A percentile compares a stretch with the other conserved stretches of the same genome.
Evolutionary conservation across 768 basidiomycete species (phyloP).

Genomic region (Suillus hirtellus): DNA sequence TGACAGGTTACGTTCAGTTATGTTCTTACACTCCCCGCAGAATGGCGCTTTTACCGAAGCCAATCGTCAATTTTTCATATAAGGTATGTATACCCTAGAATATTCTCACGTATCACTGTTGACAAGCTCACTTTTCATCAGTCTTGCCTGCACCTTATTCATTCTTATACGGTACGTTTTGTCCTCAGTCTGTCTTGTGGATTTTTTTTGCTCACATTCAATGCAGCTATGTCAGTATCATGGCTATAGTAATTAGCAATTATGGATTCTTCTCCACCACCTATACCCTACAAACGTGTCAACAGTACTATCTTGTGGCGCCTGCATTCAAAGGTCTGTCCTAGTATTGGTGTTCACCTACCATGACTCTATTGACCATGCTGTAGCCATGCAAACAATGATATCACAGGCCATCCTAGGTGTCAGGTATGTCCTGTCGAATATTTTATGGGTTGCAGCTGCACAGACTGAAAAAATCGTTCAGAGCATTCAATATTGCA

Average conservation of each 20-base stretch:
- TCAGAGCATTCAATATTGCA: conserved; percentile 60
- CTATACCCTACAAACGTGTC: conserved; percentile 51
- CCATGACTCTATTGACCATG: background rate
- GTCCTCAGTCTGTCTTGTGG: background rate
- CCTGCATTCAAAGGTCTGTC: conserved; percentile 62
- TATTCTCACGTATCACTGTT: background rate
- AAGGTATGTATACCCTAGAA: conserved; percentile 20
- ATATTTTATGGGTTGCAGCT: background rate
- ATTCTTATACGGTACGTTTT: conserved; percentile 31
- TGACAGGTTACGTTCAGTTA: conserved; percentile 21
- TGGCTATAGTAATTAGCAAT: conserved; percentile 50
- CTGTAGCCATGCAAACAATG: conserved; percentile 59
- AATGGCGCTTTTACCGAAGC: conserved; percentile 34
- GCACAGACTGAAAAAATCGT: background rate
- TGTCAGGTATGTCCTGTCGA: conserved; percentile 42
- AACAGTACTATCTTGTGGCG: conserved; percentile 48
- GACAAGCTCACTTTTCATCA: conserved; percentile 7
- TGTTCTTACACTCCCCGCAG: conserved; percentile 34
- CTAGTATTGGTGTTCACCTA: background rate
- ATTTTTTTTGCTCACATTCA: background rate
- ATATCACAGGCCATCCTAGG: conserved; percentile 67
- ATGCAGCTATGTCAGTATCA: conserved; percentile 41
- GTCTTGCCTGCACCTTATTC: conserved; percentile 33
- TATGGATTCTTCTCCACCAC: conserved; percentile 56
- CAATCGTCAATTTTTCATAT: conserved; percentile 26